phyloP scores from a whole-genome alignment of 495 filamentous ascomycete genomes.

The Opeltia flavorubescens region DNA sequence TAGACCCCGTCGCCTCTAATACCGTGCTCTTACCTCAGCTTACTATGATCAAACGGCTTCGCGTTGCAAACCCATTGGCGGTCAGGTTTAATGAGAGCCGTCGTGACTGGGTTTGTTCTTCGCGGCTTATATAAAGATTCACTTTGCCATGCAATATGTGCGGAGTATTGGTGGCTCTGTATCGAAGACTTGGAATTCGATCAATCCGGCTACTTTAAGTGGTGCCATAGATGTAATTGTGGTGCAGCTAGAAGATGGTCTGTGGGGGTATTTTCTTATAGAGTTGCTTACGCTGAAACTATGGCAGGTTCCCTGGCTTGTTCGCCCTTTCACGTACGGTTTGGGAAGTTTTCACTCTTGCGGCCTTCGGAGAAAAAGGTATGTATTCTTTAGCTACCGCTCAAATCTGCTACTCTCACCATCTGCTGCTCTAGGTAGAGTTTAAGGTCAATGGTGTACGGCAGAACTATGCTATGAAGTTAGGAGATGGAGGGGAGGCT shows the following conservation, averaged over 20 bases:
- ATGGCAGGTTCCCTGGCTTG: constrained; percentile 55
- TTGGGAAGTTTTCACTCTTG: constrained; percentile 93
- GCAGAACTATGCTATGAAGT: constrained; percentile 93
- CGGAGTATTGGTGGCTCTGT: constrained; percentile 89
- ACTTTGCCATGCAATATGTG: constrained; percentile 79
- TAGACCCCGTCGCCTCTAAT: too few relatives aligned
- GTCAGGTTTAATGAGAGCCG: too few relatives aligned
- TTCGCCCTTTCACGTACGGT: constrained; percentile 96
- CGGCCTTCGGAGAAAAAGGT: constrained; percentile 97
- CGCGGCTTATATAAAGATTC: too few relatives aligned
- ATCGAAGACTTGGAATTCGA: constrained; percentile 97
- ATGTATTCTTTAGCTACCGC: constrained; percentile 1
- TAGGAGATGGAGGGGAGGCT: constrained; percentile 92
- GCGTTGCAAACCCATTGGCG: too few relatives aligned
- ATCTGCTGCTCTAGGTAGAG: constrained; percentile 48
- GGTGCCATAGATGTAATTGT: constrained; percentile 99
- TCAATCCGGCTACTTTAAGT: constrained; percentile 94
- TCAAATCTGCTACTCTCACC: constrained; percentile 5
- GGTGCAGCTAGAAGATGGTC: constrained; percentile 91
- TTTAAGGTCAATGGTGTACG: constrained; percentile 88
- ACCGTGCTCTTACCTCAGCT: too few relatives aligned
- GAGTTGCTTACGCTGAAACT: constrained; percentile 4
- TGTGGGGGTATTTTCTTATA: constrained; percentile 2
- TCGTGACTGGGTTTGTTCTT: too few relatives aligned
- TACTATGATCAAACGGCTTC: too few relatives aligned